A percentile compares a stretch with the other conserved stretches of the same genome.
Conservation (phyloP, 441 rosid species). For the Eugenia klotzschiana region DNA sequence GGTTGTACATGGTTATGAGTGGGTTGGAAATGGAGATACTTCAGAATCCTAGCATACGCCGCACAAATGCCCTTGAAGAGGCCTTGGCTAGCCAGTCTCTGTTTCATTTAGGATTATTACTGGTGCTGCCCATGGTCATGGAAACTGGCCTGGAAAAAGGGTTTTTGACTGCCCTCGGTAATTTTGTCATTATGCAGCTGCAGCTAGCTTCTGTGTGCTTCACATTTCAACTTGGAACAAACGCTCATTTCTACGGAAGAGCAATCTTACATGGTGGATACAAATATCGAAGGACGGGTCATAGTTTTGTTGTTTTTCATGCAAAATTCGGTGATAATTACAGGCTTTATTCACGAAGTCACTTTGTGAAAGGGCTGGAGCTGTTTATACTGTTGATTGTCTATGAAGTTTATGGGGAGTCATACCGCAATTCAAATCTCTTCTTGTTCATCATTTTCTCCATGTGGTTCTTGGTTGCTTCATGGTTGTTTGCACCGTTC, state of each 20-base stretch:
- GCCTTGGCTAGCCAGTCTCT: slow-evolving; percentile 76
- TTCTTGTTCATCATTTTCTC: slow-evolving; percentile 59
- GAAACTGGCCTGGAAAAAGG: slow-evolving; percentile 92
- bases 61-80: slow-evolving; percentile 67
- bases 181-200: slow-evolving; percentile 86
- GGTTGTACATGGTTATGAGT: slow-evolving; percentile 87
- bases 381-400: slow-evolving; percentile 48
- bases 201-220: slow-evolving; percentile 91
- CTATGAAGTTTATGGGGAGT: slow-evolving; percentile 52
- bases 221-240: slow-evolving; percentile 96
- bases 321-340: slow-evolving; percentile 86
- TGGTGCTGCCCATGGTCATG: slow-evolving; percentile 93
- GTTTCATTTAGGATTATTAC: slow-evolving; percentile 70
- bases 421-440: slow-evolving; percentile 63
- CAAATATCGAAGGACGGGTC: slow-evolving; percentile 73
- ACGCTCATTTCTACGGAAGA: slow-evolving; percentile 81
- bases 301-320: slow-evolving; percentile 84
- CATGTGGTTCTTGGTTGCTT: slow-evolving; percentile 87
- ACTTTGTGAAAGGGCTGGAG: slow-evolving; percentile 90
- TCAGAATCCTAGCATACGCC: slow-evolving; percentile 36
- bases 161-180: slow-evolving; percentile 73
- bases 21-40: slow-evolving; percentile 65
- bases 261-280: slow-evolving; percentile 91
- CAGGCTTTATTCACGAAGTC: slow-evolving; percentile 84
- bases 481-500: slow-evolving; percentile 95